phyloP scores from a whole-genome alignment of 805 yeast genomes.

The Candida nonsorbophila region DNA sequence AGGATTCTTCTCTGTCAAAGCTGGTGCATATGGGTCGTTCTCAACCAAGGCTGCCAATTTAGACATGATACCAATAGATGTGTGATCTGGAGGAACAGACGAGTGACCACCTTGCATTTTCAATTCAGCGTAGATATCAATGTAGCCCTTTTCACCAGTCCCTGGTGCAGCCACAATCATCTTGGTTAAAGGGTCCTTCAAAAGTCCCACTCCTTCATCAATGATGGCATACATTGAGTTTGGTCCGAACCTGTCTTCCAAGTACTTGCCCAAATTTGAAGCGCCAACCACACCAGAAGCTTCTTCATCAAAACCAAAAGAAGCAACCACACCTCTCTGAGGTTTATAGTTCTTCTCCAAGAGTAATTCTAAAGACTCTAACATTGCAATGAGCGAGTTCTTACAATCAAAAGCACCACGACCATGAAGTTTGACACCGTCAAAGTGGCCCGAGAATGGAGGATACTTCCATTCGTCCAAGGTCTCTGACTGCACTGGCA shows the following conservation, averaged over 20 bases:
- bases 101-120: slow-evolving; percentile 50
- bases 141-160: slow-evolving; percentile 45
- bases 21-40: slow-evolving; percentile 26
- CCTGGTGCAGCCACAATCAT: slow-evolving; percentile 44
- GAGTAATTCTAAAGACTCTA: slow-evolving; percentile 64
- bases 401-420: slow-evolving; percentile 79
- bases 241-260: slow-evolving; percentile 34
- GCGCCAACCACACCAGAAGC: slow-evolving; percentile 65
- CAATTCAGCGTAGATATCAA: slow-evolving; percentile 35
- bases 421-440: slow-evolving; percentile 65
- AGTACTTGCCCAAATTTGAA: slow-evolving; percentile 22
- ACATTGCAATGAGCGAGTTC: slow-evolving; percentile 55
- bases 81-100: slow-evolving; percentile 44
- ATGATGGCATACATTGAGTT: slow-evolving; percentile 39
- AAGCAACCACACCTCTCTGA: slow-evolving; percentile 56
- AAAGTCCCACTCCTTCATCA: slow-evolving; percentile 32
- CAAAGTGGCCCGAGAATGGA: slow-evolving; percentile 58
- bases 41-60: slow-evolving; percentile 36
- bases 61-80: slow-evolving; percentile 43
- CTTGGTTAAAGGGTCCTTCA: slow-evolving; percentile 26
- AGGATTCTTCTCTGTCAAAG: slow-evolving; percentile 40
- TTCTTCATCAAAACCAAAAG: slow-evolving; percentile 82
- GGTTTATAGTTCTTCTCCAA: slow-evolving; percentile 47
- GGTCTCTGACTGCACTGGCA: slow-evolving; percentile 63
- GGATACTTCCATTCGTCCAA: slow-evolving; percentile 56